Evolutionary conservation across 2,329 filamentous ascomycete species (phyloP).

Genomic region (Macroventuria anomochaeta): DNA sequence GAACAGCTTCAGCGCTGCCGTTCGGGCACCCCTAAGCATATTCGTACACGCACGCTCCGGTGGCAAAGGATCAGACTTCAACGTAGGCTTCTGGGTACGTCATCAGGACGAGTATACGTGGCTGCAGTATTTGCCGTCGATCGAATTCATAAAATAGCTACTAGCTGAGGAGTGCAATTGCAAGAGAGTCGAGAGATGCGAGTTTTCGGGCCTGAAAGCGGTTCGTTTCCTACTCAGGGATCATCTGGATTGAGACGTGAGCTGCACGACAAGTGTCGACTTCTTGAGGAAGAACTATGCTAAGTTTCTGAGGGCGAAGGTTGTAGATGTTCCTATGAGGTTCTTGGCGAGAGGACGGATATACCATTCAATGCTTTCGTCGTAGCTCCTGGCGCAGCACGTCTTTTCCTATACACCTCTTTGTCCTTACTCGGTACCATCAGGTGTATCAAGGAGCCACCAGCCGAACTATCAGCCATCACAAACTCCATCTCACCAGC

Average conservation of each 20-base stretch:
- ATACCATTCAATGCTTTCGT: too few relatives aligned
- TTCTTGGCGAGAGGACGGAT: conserved; percentile 34
- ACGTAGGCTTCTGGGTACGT: conserved; percentile 48
- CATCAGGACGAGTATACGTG: conserved; percentile 43
- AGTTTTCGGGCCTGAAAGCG: conserved; percentile 31
- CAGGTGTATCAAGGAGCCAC: background rate
- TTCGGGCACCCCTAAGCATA: conserved; percentile 50
- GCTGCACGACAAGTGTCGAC: conserved; percentile 33
- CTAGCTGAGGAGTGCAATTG: conserved; percentile 40
- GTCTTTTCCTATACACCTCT: too few relatives aligned
- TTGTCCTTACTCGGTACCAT: background rate
- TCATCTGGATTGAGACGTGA: conserved; percentile 36
- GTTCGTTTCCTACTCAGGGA: conserved; percentile 37
- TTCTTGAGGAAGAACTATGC: conserved; percentile 40
- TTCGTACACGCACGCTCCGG: conserved; percentile 54
- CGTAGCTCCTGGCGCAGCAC: too few relatives aligned
- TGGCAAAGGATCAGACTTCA: conserved; percentile 47
- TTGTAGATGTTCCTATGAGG: conserved; percentile 29
- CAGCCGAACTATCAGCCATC: background rate
- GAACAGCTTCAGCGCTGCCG: conserved; percentile 35
- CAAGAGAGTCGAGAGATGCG: conserved; percentile 30
- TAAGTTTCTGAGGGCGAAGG: conserved; percentile 31
- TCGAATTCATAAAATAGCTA: conserved; percentile 32
- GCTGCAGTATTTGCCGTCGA: conserved; percentile 39
- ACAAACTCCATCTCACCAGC: background rate